Percentiles rank a stretch among this genome's conserved stretches.
Conservation (phyloP, 2,329 filamentous ascomycete genomes). For the Talaromyces sp. region DNA sequence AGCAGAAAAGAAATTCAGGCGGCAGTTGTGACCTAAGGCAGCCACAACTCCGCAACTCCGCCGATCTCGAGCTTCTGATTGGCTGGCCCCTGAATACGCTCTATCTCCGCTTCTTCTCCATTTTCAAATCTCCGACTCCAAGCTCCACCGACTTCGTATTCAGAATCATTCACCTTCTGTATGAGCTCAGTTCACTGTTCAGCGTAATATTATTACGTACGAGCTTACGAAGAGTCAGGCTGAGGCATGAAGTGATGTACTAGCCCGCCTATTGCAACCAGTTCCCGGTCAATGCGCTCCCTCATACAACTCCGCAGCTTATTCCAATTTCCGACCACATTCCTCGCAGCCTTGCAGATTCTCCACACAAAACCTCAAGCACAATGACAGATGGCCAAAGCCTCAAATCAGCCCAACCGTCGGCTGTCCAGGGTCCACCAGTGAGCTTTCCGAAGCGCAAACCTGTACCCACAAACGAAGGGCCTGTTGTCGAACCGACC, state of each 20-base stretch:
- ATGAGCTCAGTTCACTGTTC: neutral
- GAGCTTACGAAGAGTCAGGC: neutral
- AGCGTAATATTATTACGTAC: neutral
- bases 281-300: neutral
- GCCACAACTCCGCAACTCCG: conserved; percentile 4
- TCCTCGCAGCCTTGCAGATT: neutral
- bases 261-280: neutral
- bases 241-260: neutral
- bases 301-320: neutral
- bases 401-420: neutral
- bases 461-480: conserved; percentile 5
- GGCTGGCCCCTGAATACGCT: conserved; percentile 1
- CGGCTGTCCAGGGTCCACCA: neutral
- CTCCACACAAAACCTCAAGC: conserved; percentile 3
- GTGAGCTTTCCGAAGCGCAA: conserved; percentile 10
- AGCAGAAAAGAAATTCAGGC: neutral
- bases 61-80: neutral
- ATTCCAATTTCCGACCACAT: neutral
- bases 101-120: neutral
- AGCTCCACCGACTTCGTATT: no score
- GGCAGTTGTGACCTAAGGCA: neutral
- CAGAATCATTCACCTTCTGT: neutral
- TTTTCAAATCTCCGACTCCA: neutral
- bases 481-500: neutral
- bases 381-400: neutral